Base-by-base conservation (phyloP, 345 rosid genomes). In the Citrus glauca region DNA sequence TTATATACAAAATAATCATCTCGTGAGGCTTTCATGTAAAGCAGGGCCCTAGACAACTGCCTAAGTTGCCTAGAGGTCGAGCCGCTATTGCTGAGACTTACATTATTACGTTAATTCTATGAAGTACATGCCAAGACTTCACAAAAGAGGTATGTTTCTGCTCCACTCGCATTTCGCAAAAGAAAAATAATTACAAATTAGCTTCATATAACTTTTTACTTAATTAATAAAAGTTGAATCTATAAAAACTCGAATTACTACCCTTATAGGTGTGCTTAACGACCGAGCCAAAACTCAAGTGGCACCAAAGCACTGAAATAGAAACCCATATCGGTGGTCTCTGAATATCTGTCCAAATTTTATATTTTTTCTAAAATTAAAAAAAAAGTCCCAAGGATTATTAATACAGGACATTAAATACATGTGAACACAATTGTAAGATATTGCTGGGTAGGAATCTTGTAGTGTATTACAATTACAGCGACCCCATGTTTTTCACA, bases 81-180 rank as follows among this genome's bases (percentile, higher is more conserved):
- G 33, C 5, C 33, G 33, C 5, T 32, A 32, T 32, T 32, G 5
- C 5, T 32, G 0, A 32, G 5, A 32, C 5, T 32, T 32, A 32
- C 0, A 32, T 32, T 32, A 32, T 32, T 32, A 32, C 0, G 4
- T 32, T 32, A 32, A 32, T 32, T 32, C 0, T 32, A 32, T 32
- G 0, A 32, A 32, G 0, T 32, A 32, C 33, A 32, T 4, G 0
- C 0, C 33, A 0, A 32, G 0, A 32, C 4, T 4, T 32, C 0
- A 32, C 33, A 32, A 0, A 32, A 0, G 4, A 32, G 0, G 5
- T 4, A 32, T 32, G 33, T 32, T 0, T 32, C 33, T 32, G 4
- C 33, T 32, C 5, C 33, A 32, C 4, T 32, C 33, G 4, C 0
- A 32, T 4, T 32, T 32, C 0, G 4, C 0, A 4, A 32, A 5